Percentiles rank a stretch among this genome's conserved stretches.
These are phyloP conservation scores for Nitzschia sp. DNA, from an alignment of 108 stramenopile genomes.

Conservation along the genomic window DNA sequence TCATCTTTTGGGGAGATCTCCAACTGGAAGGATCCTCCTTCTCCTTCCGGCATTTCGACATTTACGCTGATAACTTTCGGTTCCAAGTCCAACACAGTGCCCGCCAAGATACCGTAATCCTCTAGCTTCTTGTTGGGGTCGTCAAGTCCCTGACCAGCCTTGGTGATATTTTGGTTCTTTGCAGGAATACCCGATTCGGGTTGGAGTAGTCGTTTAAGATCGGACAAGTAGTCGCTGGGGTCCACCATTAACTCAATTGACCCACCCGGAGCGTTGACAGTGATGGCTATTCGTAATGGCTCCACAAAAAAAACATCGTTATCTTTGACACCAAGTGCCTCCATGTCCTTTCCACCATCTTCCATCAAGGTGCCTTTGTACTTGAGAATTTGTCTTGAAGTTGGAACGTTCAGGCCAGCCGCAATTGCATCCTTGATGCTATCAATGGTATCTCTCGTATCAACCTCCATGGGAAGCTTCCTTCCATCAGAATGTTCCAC, in stretches of 20 bases:
- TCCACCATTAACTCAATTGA: conserved; percentile 16
- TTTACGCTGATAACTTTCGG: conserved; percentile 29
- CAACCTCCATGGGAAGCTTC: conserved; percentile 18
- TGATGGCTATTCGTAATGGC: conserved; percentile 18
- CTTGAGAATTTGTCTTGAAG: conserved; percentile 11
- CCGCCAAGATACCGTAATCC: conserved; percentile 22
- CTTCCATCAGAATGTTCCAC: conserved; percentile 13
- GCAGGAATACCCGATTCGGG: conserved; percentile 24
- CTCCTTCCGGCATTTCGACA: conserved; percentile 20
- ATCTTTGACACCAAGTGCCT: conserved; percentile 18
- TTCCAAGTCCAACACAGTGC: conserved; percentile 21
- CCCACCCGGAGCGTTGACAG: conserved; percentile 13
- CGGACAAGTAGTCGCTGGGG: conserved; percentile 15
- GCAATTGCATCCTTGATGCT: conserved; percentile 15
- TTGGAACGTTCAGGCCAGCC: conserved; percentile 16
- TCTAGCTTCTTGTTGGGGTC: conserved; percentile 22
- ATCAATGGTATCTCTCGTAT: conserved; percentile 18
- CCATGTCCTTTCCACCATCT: conserved; percentile 10
- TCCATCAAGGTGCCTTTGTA: conserved; percentile 5
- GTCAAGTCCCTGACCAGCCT: conserved; percentile 15
- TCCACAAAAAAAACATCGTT: conserved; percentile 17
- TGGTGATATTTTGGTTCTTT: conserved; percentile 21
- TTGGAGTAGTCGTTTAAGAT: conserved; percentile 19
- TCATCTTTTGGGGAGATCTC: conserved; percentile 20
- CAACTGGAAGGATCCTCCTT: not conserved